Evolutionary conservation across 805 yeast genomes (phyloP), one percentile per base, ranked within the genome.

Genomic region (Schwanniomyces occidentalis): DNA sequence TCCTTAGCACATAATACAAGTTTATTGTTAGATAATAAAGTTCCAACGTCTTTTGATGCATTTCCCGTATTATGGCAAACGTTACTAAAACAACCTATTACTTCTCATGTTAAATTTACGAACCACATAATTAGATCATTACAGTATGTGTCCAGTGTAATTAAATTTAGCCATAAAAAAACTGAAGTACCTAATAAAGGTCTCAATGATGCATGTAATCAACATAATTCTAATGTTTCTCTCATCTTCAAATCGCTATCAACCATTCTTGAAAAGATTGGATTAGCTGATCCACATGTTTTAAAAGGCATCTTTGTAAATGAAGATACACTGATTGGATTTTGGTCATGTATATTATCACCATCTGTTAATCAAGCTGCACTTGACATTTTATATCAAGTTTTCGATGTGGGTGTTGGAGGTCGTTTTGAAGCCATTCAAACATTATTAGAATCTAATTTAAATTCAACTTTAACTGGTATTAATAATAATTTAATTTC

Each of bases 381-480:
- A 1, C 71, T 85, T 5, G 82, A 82, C 42, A 69, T 87, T 14
- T 54, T 89, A 3, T 82, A 84, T 48, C 91, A 85, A 45, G 77
- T 85, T 0, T 84, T 77, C 55, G 95, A 88, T 54, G 54, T 53
- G 16, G 63, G 55, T 17, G 85, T 81, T 9, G 65, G 61, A 22
- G 96, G 90, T 12, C 73, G 96, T 49, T 61, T 77, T 22, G 95
- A 85, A 55, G 87, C 89, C 22, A 68, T 86, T n/a, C 75, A 69
- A 30, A 72, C 70, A 4, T 52, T 81, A 23, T 58, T 89, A 16
- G 56, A 58, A 7, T 22, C 34, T 6, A 67, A 75, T 36, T 52
- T 81, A 9, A 49, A 58, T 2, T 52, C 61, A 6, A 71, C 80
- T 6, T 46, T 88, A 4, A 46, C 45, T 3, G 77, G 88, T 0